Base-by-base conservation (phyloP, 2,329 filamentous ascomycete genomes). In the Dothistroma pini region DNA sequence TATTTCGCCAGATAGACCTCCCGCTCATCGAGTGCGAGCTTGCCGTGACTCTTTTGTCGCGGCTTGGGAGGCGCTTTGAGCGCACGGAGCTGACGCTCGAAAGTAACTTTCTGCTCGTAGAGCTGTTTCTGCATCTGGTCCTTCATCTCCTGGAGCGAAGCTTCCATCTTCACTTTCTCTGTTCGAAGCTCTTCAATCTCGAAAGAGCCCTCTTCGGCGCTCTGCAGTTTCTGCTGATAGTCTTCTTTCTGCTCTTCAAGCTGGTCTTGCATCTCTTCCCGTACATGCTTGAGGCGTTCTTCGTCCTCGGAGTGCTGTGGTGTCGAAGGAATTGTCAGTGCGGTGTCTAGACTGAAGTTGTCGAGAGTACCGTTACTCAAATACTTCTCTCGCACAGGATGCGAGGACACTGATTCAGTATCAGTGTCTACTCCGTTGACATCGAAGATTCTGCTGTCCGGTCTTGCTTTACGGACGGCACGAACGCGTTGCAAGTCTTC, bases 271-370 rank as follows among this genome's bases (percentile, higher is more conserved):
- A 96, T 88, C 66, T 90, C 90, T 67, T 96, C 90, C 58, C 88
- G 86, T 22, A 89, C 84, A 59, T 90, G 85, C 63, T 86, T 87
- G 64, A 96, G 79, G 63, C 83, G 85, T 29, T 93, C 89, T 53
- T 93, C 89, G 38, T 93, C 91, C n/a, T 87, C 84, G 59, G 93
- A 91, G 25, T 89, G 87, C 63, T 86, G 90, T 2, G 95, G 95
- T 0, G 93, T 97, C 0, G 92, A 96, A 1, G 95, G 95, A 83
- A 97, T 92, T 0, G 95, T 99, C 55, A 99, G 81, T 12, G 88
- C 89, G 1, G 95, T 99, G 73, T 99, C 95, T 16, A 99, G 81
- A 1, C 93, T 97, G 71, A 97, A 95, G 73, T 96, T 97, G 76
- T 99, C 95, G 57, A 97, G 83, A 0, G 93, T 74, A 1, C 93